Conservation (phyloP, 1,139 yeast genomes). For the Suhomyces choctaworum region DNA sequence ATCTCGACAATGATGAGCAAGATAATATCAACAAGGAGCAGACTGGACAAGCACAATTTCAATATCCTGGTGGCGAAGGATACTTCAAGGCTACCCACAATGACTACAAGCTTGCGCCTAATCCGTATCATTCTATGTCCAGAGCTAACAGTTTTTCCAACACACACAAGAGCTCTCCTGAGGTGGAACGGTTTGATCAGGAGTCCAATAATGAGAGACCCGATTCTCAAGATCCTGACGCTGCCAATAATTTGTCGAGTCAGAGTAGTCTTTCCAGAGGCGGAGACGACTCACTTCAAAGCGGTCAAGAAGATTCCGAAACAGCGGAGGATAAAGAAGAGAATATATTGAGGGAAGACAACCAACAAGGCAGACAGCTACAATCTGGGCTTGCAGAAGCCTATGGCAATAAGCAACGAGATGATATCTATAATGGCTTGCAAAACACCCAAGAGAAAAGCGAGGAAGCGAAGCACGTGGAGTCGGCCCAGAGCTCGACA, state of each 20-base stretch:
- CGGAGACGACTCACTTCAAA: neutral
- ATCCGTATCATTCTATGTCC: neutral
- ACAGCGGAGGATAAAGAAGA: neutral
- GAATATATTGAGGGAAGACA: neutral
- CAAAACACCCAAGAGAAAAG: constrained; percentile 7
- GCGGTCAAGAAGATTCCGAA: neutral
- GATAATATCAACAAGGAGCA: constrained; percentile 1
- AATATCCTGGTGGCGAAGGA: neutral
- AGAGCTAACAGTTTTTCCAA: constrained; percentile 3
- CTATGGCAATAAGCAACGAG: constrained; percentile 2
- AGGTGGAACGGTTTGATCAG: constrained; percentile 3
- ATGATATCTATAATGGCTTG: constrained; percentile 6
- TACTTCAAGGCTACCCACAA: constrained; percentile 5
- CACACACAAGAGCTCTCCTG: too few species aligned
- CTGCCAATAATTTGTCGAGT: neutral
- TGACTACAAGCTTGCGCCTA: neutral
- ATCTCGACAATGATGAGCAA: constrained; percentile 17
- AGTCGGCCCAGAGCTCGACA: constrained; percentile 24
- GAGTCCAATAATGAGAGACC: too few species aligned
- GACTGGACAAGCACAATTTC: neutral
- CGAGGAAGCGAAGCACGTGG: constrained; percentile 1
- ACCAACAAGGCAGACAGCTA: neutral
- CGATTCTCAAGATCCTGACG: neutral
- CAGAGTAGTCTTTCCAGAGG: neutral
- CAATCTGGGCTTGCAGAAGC: neutral